phyloP scores from a whole-genome alignment of 495 filamentous ascomycete genomes.

The Tuber magnatum region DNA sequence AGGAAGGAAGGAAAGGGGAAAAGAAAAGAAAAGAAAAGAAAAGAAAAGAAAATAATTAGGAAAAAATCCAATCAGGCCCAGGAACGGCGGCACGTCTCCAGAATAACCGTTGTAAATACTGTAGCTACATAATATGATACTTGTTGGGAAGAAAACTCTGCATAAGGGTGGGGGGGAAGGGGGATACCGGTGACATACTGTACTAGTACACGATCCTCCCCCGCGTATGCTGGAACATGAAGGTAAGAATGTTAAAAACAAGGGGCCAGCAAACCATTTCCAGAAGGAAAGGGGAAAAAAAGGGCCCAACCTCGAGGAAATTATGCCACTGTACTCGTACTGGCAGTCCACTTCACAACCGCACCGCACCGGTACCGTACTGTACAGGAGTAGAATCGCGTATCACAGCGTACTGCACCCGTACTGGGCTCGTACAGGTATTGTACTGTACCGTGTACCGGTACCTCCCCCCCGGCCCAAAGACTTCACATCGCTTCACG shows the following conservation, averaged over 20 bases:
- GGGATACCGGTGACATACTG: background rate
- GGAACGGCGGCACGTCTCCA: constrained; percentile 3
- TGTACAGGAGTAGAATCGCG: background rate
- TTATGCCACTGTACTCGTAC: background rate
- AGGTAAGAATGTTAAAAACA: background rate
- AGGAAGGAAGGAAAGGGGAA: too few species aligned
- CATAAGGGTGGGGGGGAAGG: background rate
- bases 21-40: background rate
- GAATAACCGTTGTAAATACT: background rate
- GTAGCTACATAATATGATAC: background rate
- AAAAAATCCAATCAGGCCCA: constrained; percentile 6
- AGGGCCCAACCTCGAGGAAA: background rate
- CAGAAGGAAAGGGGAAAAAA: too few species aligned
- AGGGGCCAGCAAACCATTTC: background rate
- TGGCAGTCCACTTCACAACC: background rate
- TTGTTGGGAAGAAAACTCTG: constrained; percentile 3
- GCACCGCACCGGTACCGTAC: background rate
- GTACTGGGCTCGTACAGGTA: too few species aligned
- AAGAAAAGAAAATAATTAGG: constrained; percentile 3
- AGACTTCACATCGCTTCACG: background rate
- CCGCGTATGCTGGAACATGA: background rate
- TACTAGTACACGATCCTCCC: background rate
- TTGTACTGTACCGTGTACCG: too few species aligned
- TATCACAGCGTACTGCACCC: too few species aligned
- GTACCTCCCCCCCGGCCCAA: too few species aligned